A percentile compares a stretch with the other conserved stretches of the same genome.
Conservation (phyloP, 371 early-diverging fungal species). For the Mucor velutinosus region DNA sequence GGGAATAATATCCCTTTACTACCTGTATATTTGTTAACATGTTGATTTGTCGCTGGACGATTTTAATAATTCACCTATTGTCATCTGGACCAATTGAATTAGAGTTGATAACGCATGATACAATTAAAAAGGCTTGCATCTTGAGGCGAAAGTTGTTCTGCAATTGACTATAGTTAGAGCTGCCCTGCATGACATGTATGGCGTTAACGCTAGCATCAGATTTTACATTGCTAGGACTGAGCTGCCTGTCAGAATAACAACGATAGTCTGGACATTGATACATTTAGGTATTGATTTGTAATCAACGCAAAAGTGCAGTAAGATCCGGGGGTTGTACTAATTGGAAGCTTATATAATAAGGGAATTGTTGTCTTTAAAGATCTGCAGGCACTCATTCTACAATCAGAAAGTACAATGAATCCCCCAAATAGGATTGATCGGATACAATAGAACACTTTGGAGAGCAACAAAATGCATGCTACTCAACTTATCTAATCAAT, state of each 20-base stretch:
- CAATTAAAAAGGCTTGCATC: not conserved
- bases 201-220: too few relatives aligned
- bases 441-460: too few relatives aligned
- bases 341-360: too few relatives aligned
- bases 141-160: not conserved
- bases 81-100: conserved; percentile 9
- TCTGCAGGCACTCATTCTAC: not conserved
- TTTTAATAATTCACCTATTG: conserved; percentile 14
- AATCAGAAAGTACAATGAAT: not conserved
- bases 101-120: not conserved
- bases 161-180: not conserved
- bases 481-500: too few relatives aligned
- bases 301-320: not conserved
- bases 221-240: too few relatives aligned
- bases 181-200: not conserved
- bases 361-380: not conserved
- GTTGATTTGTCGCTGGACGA: not conserved
- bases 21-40: conserved; percentile 1
- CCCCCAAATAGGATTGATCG: not conserved
- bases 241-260: too few relatives aligned
- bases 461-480: too few relatives aligned
- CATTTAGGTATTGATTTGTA: not conserved
- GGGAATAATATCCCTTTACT: not conserved
- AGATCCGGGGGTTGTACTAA: not conserved
- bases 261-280: too few relatives aligned